A percentile compares a stretch with the other conserved stretches of the same genome.
Evolutionary conservation across 257 asterid species (phyloP).

Genomic region (Eucommia ulmoides): DNA sequence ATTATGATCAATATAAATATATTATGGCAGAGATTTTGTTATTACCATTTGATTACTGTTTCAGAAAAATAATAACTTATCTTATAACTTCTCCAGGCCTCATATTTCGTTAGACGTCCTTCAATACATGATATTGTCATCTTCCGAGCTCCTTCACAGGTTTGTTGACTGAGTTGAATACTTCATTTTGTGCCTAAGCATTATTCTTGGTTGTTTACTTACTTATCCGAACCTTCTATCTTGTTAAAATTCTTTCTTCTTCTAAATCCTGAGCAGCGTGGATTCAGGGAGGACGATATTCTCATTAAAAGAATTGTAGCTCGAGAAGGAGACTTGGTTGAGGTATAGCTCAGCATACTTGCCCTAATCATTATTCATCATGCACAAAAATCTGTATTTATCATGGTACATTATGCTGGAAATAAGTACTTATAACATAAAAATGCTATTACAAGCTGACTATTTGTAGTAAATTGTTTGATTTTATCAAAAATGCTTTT

Average conservation of each 20-base stretch:
- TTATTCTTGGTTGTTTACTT: too few species aligned
- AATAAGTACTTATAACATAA: background rate
- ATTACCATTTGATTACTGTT: too few species aligned
- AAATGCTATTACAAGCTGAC: too few species aligned
- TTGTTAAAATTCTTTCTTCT: background rate
- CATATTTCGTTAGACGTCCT: background rate
- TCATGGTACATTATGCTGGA: background rate
- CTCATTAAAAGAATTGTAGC: background rate
- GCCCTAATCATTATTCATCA: background rate
- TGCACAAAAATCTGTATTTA: background rate
- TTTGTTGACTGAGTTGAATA: background rate
- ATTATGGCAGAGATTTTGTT: too few species aligned
- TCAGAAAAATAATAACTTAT: too few species aligned
- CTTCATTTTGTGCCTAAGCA: too few species aligned
- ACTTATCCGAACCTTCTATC: background rate
- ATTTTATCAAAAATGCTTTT: background rate
- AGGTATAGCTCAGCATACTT: too few species aligned
- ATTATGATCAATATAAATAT: too few species aligned
- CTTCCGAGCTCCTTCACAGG: background rate
- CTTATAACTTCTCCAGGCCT: background rate
- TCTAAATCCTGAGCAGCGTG: background rate
- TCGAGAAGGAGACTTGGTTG: background rate
- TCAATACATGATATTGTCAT: background rate
- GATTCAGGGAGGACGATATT: background rate
- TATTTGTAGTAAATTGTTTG: background rate